phyloP scores from a whole-genome alignment of 2,329 filamentous ascomycete genomes.

The Laburnicola sp. region DNA sequence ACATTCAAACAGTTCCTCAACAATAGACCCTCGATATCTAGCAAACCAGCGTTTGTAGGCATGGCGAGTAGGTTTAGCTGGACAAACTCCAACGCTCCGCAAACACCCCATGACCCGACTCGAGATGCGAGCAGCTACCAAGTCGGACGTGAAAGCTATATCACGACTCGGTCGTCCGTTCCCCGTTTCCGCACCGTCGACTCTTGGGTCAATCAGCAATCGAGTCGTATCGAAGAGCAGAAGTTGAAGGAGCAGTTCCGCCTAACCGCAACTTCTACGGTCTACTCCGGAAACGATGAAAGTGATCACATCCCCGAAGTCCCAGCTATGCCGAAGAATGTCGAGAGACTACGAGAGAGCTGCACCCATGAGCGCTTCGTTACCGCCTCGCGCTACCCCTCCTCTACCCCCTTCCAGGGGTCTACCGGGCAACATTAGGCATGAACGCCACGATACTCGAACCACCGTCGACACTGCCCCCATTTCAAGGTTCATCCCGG shows the following conservation, averaged over 20 bases:
- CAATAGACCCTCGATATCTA: conserved; percentile 40
- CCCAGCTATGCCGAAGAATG: conserved; percentile 31
- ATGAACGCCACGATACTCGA: conserved; percentile 38
- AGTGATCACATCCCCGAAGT: conserved; percentile 33
- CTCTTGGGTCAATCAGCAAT: conserved; percentile 47
- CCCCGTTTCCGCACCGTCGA: conserved; percentile 48
- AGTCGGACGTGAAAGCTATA: conserved; percentile 40
- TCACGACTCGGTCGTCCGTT: conserved; percentile 42
- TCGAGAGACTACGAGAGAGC: conserved; percentile 13
- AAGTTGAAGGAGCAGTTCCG: conserved; percentile 42
- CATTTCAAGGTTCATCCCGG: conserved; percentile 46
- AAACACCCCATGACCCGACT: conserved; percentile 41
- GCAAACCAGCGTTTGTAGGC: conserved; percentile 28
- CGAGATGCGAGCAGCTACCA: conserved; percentile 32
- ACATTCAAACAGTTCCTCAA: conserved; percentile 46
- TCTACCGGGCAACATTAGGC: conserved; percentile 38
- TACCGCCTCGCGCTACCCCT: conserved; percentile 10
- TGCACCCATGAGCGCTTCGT: conserved; percentile 1
- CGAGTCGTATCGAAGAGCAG: conserved; percentile 42
- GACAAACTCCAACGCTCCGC: conserved; percentile 47
- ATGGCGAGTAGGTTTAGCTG: conserved; percentile 44
- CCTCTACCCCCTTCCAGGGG: conserved; percentile 17
- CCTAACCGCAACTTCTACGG: conserved; percentile 33
- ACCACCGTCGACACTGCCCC: conserved; percentile 43
- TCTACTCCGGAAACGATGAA: conserved; percentile 27